Conservation (phyloP, 2,329 filamentous ascomycete genomes). For the Botrytis fragariae region DNA sequence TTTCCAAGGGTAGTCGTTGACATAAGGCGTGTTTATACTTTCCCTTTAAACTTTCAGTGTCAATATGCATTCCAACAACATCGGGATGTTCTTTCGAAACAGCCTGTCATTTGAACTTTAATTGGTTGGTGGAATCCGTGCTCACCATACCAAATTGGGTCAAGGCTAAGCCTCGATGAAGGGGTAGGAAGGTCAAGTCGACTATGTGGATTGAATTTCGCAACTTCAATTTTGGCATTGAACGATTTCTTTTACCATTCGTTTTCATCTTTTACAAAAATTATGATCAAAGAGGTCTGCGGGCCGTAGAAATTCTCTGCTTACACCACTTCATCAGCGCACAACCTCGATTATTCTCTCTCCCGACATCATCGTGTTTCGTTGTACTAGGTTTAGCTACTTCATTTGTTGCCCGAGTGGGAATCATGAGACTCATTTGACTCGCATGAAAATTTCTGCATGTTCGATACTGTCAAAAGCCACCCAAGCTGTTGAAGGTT, state of each 20-base stretch:
- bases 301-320: conserved; percentile 8
- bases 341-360: conserved; percentile 3
- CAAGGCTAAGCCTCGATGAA: not conserved
- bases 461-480: not conserved
- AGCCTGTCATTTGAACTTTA: not conserved
- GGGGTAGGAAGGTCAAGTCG: not conserved
- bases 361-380: conserved; percentile 8
- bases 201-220: not conserved
- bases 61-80: not conserved
- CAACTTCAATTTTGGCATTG: not conserved
- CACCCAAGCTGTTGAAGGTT: not conserved
- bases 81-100: conserved; percentile 7
- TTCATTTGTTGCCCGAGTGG: not conserved
- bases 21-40: not conserved
- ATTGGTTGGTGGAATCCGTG: not conserved
- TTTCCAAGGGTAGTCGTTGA: not conserved
- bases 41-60: not conserved
- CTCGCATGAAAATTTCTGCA: not conserved
- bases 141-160: not conserved
- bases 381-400: not conserved
- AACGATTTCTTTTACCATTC: too few species aligned
- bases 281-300: not conserved
- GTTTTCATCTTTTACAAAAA: not conserved
- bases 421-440: conserved; percentile 4
- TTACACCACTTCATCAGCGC: not conserved